Evolutionary conservation across 345 rosid species (phyloP).

Genomic region (Lumnitzera littorea): DNA sequence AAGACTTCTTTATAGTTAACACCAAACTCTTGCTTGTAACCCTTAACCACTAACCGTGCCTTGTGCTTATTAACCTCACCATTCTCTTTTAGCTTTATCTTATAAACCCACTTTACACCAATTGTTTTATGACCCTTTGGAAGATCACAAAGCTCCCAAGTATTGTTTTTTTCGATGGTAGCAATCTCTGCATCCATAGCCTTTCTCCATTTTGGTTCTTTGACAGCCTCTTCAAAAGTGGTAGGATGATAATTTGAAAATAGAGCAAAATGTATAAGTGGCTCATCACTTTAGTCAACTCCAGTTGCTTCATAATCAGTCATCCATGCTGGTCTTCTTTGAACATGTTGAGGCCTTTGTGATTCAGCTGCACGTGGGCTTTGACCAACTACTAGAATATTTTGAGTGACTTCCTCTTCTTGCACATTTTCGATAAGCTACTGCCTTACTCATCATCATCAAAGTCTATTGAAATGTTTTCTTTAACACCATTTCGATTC

Average conservation of each 20-base stretch:
- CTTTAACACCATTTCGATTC: too few species aligned
- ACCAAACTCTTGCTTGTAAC: not conserved
- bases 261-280: not conserved
- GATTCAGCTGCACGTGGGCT: too few species aligned
- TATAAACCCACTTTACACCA: constrained; percentile 2
- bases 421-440: too few species aligned
- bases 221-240: not conserved
- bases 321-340: not conserved
- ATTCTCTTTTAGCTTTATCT: constrained; percentile 2
- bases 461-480: too few species aligned
- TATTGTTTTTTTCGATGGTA: not conserved
- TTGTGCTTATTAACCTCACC: not conserved
- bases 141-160: not conserved
- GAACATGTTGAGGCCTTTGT: too few species aligned
- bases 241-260: not conserved
- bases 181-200: constrained; percentile 1
- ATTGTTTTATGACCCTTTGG: not conserved
- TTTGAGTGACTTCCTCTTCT: too few species aligned
- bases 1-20: not conserved
- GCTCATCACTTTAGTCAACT: not conserved
- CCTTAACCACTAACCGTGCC: not conserved
- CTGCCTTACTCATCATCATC: too few species aligned
- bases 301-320: not conserved
- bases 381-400: too few species aligned
- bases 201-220: not conserved